A percentile compares a stretch with the other conserved stretches of the same genome.
phyloP scores from a whole-genome alignment of 2,329 filamentous ascomycete species.

The Scedosporium boydii region DNA sequence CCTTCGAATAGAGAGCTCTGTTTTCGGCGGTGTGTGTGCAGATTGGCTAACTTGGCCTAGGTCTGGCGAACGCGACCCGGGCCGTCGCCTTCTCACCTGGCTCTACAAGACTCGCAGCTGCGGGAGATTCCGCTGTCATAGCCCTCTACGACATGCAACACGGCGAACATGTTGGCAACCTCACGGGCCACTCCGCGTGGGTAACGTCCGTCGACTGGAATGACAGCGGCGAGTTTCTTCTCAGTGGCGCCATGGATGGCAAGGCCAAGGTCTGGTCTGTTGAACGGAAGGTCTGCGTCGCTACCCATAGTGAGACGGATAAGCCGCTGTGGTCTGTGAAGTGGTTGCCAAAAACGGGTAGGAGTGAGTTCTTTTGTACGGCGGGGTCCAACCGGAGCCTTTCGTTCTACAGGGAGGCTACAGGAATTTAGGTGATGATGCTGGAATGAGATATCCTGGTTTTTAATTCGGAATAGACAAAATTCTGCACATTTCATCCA shows the following conservation, averaged over 20 bases:
- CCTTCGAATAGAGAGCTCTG: background rate
- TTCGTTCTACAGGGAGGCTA: slow-evolving; percentile 78
- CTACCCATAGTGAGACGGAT: slow-evolving; percentile 86
- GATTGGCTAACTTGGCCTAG: slow-evolving; percentile 28
- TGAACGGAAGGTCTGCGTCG: slow-evolving; percentile 73
- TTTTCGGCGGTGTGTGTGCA: background rate
- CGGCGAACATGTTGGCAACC: slow-evolving; percentile 83
- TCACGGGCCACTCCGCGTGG: slow-evolving; percentile 75
- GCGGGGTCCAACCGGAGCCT: slow-evolving; percentile 68
- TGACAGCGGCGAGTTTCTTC: slow-evolving; percentile 79
- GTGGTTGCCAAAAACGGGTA: slow-evolving; percentile 68
- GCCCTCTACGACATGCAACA: slow-evolving; percentile 86
- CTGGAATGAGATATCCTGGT: background rate
- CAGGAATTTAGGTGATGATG: slow-evolving; percentile 41
- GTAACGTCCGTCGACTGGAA: slow-evolving; percentile 90
- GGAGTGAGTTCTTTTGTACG: slow-evolving; percentile 65
- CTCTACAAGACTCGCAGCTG: slow-evolving; percentile 75
- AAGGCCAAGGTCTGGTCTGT: slow-evolving; percentile 96
- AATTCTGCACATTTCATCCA: background rate
- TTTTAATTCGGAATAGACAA: background rate
- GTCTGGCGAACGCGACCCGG: slow-evolving; percentile 78
- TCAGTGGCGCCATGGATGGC: slow-evolving; percentile 83
- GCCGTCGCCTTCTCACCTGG: slow-evolving; percentile 81
- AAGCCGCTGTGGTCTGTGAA: slow-evolving; percentile 74
- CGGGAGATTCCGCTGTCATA: slow-evolving; percentile 81